These are phyloP conservation scores for Tylopilus rubrobrunneus DNA, from an alignment of 768 basidiomycete species.

Conservation along the genomic window DNA sequence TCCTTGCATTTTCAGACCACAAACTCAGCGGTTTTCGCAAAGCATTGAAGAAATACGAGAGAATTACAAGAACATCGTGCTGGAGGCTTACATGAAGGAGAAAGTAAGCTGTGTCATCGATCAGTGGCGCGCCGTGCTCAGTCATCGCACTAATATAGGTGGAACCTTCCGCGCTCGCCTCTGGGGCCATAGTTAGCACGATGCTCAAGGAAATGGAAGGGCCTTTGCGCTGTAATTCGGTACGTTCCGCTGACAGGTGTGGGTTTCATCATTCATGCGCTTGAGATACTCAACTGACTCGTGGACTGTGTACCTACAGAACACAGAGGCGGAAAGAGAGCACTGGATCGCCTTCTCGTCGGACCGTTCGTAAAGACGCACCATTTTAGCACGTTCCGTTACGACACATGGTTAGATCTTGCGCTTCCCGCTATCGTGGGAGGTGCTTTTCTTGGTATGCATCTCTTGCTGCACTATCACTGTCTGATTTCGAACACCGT, in stretches of 20 bases:
- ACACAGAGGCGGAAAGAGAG: conserved; percentile 75
- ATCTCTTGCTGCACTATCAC: not conserved
- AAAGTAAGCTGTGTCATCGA: conserved; percentile 41
- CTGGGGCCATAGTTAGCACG: conserved; percentile 48
- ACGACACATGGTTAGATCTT: conserved; percentile 69
- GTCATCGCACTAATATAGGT: conserved; percentile 43
- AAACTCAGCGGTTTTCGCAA: conserved; percentile 33
- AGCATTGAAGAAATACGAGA: too few species aligned
- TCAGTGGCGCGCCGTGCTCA: not conserved
- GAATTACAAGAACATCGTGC: conserved; percentile 60
- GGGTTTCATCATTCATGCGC: not conserved
- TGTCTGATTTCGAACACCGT: not conserved
- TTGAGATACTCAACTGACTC: not conserved
- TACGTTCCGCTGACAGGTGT: conserved; percentile 22
- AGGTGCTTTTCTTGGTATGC: conserved; percentile 57
- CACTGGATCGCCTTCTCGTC: conserved; percentile 61
- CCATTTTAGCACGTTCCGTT: conserved; percentile 69
- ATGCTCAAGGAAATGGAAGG: conserved; percentile 78
- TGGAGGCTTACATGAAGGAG: conserved; percentile 74
- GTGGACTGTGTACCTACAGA: conserved; percentile 29
- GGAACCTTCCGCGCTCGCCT: conserved; percentile 63
- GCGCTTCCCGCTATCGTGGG: conserved; percentile 63
- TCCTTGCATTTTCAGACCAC: conserved; percentile 21
- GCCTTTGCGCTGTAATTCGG: conserved; percentile 71
- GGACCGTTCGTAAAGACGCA: conserved; percentile 50